A percentile compares a stretch with the other conserved stretches of the same genome.
Conservation (phyloP, 768 basidiomycete genomes). For the Termitomyces sp. region DNA sequence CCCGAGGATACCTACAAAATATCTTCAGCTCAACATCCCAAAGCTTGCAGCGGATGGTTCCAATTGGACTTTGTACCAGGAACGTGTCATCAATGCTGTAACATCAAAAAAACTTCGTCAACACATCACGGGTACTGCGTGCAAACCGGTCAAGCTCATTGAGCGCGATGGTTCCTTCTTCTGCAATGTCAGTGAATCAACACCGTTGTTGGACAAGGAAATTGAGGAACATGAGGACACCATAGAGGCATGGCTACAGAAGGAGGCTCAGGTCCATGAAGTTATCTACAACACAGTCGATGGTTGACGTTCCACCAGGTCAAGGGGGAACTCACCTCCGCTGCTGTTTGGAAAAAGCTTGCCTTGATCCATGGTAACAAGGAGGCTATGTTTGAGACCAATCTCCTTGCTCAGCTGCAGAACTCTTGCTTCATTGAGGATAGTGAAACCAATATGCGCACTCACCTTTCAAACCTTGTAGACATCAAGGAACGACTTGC, state of each 20-base stretch:
- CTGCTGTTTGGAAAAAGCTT: slow-evolving; percentile 1
- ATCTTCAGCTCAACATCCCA: too few relatives aligned
- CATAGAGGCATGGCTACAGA: slow-evolving; percentile 9
- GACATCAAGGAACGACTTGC: too few relatives aligned
- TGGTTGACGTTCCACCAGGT: slow-evolving; percentile 2
- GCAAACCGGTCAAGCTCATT: slow-evolving; percentile 13
- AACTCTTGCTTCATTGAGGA: neutral
- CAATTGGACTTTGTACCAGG: slow-evolving; percentile 28
- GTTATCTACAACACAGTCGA: slow-evolving; percentile 1
- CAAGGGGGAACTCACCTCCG: neutral
- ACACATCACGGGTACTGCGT: slow-evolving; percentile 17
- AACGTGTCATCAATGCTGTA: slow-evolving; percentile 18
- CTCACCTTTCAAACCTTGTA: neutral
- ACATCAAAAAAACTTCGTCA: neutral
- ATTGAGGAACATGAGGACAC: slow-evolving; percentile 17
- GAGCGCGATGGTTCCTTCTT: slow-evolving; percentile 15
- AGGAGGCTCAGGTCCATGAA: slow-evolving; percentile 2
- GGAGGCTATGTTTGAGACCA: neutral
- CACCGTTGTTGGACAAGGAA: slow-evolving; percentile 15
- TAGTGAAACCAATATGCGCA: slow-evolving; percentile 3
- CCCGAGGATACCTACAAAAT: too few relatives aligned
- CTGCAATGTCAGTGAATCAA: neutral
- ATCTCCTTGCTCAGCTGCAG: neutral
- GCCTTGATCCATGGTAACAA: neutral
- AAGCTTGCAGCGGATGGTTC: slow-evolving; percentile 21